phyloP scores from a whole-genome alignment of 441 rosid species.

The Arabidopsis hybrid region DNA sequence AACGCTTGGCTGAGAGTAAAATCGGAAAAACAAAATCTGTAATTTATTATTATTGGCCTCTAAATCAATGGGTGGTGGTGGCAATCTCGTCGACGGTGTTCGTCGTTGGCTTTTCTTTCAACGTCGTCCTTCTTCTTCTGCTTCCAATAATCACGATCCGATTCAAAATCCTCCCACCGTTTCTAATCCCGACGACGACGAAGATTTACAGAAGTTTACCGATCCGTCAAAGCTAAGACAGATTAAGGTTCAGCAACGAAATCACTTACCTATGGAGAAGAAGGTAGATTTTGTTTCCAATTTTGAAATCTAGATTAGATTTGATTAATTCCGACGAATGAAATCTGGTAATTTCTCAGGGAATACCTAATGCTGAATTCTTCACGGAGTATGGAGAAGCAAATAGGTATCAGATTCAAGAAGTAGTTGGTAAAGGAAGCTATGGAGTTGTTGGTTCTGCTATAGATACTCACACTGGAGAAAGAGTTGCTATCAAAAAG shows the following conservation, averaged over 20 bases:
- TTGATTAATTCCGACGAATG: neutral
- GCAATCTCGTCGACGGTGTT: constrained; percentile 80
- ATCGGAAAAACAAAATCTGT: constrained; percentile 22
- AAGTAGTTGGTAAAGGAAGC: constrained; percentile 96
- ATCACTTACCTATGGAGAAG: constrained; percentile 69
- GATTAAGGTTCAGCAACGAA: constrained; percentile 69
- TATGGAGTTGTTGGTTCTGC: constrained; percentile 97
- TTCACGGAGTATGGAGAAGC: constrained; percentile 99
- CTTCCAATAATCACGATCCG: constrained; percentile 34
- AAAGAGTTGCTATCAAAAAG: constrained; percentile 93
- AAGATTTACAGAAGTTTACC: constrained; percentile 41
- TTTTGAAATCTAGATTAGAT: constrained; percentile 15
- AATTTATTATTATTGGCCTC: neutral
- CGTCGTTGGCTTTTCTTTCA: constrained; percentile 86
- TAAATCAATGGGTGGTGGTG: constrained; percentile 59
- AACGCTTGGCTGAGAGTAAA: constrained; percentile 48
- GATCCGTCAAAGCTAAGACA: constrained; percentile 53
- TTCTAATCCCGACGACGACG: constrained; percentile 16
- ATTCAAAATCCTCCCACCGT: constrained; percentile 24
- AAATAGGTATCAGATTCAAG: constrained; percentile 81
- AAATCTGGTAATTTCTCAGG: constrained; percentile 46
- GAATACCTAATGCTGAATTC: constrained; percentile 70
- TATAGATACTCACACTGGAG: constrained; percentile 79
- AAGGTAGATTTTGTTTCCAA: constrained; percentile 54
- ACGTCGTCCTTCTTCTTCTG: constrained; percentile 54